Evolutionary conservation across 2,329 filamentous ascomycete species (phyloP).

Genomic region (Beauveria scarabaeidicola): DNA sequence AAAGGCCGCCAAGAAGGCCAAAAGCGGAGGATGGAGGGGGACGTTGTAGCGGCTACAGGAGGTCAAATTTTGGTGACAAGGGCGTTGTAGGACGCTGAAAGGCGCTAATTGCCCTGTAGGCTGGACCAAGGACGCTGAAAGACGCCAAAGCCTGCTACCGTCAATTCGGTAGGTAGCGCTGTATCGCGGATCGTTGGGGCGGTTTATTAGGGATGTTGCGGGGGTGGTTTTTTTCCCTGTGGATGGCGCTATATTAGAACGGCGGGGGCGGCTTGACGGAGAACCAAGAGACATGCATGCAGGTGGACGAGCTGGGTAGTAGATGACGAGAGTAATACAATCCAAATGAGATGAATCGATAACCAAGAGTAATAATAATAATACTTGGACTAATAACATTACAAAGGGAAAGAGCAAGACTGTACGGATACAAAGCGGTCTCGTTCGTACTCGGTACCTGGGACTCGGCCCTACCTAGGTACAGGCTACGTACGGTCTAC

Average conservation of each 20-base stretch:
- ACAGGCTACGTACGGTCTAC: too few relatives aligned
- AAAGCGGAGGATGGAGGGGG: background rate
- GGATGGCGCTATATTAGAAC: background rate
- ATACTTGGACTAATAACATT: background rate
- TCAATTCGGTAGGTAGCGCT: background rate
- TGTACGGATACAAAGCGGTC: background rate
- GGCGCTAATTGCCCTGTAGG: background rate
- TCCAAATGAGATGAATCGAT: background rate
- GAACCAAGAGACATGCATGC: background rate
- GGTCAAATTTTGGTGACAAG: background rate
- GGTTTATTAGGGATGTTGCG: background rate
- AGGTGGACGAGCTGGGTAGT: background rate
- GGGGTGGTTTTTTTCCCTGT: background rate
- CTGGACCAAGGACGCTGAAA: background rate
- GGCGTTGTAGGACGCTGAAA: background rate
- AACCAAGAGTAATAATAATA: background rate
- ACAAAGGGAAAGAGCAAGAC: background rate
- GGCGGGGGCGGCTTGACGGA: background rate
- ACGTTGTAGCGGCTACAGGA: background rate
- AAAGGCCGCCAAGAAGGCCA: background rate
- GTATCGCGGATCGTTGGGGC: background rate
- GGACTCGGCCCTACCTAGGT: too few relatives aligned
- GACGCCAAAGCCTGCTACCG: too few relatives aligned
- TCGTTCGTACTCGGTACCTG: background rate
- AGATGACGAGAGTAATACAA: background rate